Conservation (phyloP, 805 yeast genomes). For the Jamesozyma rosinii region DNA sequence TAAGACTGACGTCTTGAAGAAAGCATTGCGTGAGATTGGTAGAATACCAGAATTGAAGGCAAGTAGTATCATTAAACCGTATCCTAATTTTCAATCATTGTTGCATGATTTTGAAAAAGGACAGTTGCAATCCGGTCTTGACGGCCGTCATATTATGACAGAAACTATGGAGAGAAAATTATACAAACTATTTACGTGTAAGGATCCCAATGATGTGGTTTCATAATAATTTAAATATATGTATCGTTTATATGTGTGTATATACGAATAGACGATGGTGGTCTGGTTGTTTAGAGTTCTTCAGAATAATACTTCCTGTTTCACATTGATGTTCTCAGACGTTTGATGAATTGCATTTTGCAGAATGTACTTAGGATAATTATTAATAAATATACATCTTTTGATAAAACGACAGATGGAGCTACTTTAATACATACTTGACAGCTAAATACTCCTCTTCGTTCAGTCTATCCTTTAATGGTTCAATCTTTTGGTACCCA, state of each 20-base stretch:
- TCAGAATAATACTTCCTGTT: too few relatives aligned
- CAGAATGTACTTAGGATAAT: conserved; percentile 26
- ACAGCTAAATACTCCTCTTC: conserved; percentile 45
- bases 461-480: conserved; percentile 41
- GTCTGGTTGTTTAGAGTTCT: too few relatives aligned
- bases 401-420: too few relatives aligned
- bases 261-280: too few relatives aligned
- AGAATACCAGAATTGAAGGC: conserved; percentile 47
- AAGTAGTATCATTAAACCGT: conserved; percentile 35
- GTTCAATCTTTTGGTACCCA: conserved; percentile 34
- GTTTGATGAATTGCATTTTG: conserved; percentile 31
- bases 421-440: conserved; percentile 34
- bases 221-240: conserved; percentile 2
- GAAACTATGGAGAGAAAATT: conserved; percentile 43
- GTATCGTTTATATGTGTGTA: too few relatives aligned
- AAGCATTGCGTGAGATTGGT: conserved; percentile 48
- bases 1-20: conserved; percentile 37
- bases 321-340: conserved; percentile 5
- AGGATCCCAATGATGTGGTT: conserved; percentile 40
- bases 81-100: conserved; percentile 33
- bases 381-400: conserved; percentile 8
- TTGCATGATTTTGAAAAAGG: conserved; percentile 25
- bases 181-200: conserved; percentile 39
- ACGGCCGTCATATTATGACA: conserved; percentile 41
- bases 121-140: conserved; percentile 33